These are phyloP conservation scores for Rhynchosporium secalis DNA, from an alignment of 2,329 filamentous ascomycete species.

Conservation along the genomic window DNA sequence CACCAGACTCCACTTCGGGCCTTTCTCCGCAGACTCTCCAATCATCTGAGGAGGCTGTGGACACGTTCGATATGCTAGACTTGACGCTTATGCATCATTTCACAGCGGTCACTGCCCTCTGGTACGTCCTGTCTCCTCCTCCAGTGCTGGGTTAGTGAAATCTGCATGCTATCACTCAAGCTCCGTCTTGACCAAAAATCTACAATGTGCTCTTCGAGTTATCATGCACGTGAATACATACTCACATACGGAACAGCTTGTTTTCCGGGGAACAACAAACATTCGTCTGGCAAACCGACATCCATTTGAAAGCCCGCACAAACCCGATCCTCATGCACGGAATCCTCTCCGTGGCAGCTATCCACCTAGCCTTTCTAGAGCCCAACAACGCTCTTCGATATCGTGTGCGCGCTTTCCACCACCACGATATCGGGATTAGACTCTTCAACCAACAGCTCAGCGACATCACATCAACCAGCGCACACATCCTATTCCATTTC, in stretches of 20 bases:
- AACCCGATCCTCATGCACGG: constrained; percentile 9
- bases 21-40: background rate
- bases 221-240: no score
- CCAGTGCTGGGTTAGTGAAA: no score
- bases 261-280: constrained; percentile 5
- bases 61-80: constrained; percentile 1
- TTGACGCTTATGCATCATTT: constrained; percentile 13
- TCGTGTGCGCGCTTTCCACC: constrained; percentile 5
- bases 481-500: constrained; percentile 3
- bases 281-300: constrained; percentile 7
- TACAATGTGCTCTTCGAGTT: no score
- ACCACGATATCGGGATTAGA: constrained; percentile 6
- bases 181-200: no score
- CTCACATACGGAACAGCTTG: background rate
- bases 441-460: constrained; percentile 6
- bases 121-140: no score
- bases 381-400: background rate
- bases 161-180: no score
- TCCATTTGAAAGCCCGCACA: background rate
- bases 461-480: background rate
- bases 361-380: constrained; percentile 3
- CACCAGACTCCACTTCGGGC: background rate
- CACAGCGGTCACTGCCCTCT: constrained; percentile 3
- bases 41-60: background rate
- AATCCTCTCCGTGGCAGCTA: constrained; percentile 4